Percentiles rank a stretch among this genome's conserved stretches.
These are phyloP conservation scores for Fagopyrum homotropicum DNA, from an alignment of 148 eudicot species.

Conservation along the genomic window DNA sequence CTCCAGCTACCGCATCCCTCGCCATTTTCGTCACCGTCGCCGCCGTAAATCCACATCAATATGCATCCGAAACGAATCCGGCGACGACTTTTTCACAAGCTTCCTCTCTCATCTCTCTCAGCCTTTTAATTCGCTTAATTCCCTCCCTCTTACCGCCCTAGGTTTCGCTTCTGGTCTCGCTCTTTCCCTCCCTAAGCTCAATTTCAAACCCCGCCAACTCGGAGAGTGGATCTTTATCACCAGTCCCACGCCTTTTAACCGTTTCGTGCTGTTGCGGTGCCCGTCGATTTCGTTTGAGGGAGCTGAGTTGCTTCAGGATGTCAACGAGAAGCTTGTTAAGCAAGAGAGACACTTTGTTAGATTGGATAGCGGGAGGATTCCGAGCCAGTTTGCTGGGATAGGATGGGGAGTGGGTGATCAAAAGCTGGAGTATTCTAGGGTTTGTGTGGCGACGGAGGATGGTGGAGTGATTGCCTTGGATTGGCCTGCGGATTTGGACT, in stretches of 20 bases:
- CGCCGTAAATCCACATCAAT: slow-evolving; percentile 7
- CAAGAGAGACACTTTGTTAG: slow-evolving; percentile 72
- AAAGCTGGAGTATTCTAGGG: slow-evolving; percentile 68
- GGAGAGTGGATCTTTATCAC: slow-evolving; percentile 79
- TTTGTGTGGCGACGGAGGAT: slow-evolving; percentile 63
- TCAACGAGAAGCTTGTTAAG: slow-evolving; percentile 51
- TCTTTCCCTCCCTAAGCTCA: slow-evolving; percentile 22
- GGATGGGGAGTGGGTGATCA: slow-evolving; percentile 14
- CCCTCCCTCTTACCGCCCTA: slow-evolving; percentile 37
- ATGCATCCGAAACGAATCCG: slow-evolving; percentile 21
- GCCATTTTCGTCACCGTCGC: slow-evolving; percentile 8
- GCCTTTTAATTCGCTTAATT: slow-evolving; percentile 20
- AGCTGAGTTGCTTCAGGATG: slow-evolving; percentile 34
- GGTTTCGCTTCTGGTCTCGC: slow-evolving; percentile 55
- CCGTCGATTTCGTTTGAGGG: slow-evolving; percentile 50
- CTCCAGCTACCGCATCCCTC: not conserved
- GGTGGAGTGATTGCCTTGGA: slow-evolving; percentile 87
- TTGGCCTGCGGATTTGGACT: slow-evolving; percentile 77
- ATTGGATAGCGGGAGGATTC: slow-evolving; percentile 50
- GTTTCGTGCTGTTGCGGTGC: slow-evolving; percentile 68
- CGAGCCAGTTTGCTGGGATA: not conserved
- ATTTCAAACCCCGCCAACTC: not conserved
- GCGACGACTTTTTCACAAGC: slow-evolving; percentile 17
- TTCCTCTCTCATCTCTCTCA: slow-evolving; percentile 32
- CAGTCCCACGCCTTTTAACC: slow-evolving; percentile 84